phyloP scores from a whole-genome alignment of 768 basidiomycete species.

The Paxillus involutus region DNA sequence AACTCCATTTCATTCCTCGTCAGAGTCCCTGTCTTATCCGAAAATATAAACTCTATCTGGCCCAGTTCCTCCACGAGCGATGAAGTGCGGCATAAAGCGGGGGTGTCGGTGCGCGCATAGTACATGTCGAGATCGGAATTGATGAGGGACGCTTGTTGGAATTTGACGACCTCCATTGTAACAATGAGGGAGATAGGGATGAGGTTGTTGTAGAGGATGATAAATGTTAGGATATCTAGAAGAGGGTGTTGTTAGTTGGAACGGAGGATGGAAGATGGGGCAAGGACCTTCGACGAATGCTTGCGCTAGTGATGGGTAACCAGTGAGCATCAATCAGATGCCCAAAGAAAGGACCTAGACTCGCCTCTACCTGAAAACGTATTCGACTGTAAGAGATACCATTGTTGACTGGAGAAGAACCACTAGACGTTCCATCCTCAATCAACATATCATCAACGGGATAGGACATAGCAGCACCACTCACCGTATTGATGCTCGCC shows the following conservation, averaged over 20 bases:
- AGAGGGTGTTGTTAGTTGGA: constrained; percentile 13
- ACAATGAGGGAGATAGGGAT: constrained; percentile 99
- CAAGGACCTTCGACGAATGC: constrained; percentile 79
- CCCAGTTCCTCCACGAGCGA: constrained; percentile 98
- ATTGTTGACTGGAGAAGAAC: constrained; percentile 84
- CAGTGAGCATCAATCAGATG: not conserved
- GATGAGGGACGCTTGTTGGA: constrained; percentile 95
- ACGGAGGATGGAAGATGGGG: not conserved
- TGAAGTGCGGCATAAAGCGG: constrained; percentile 96
- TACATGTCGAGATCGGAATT: constrained; percentile 99
- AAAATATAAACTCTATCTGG: constrained; percentile 96
- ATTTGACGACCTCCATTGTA: constrained; percentile 99
- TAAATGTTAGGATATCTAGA: constrained; percentile 93
- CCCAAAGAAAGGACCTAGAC: constrained; percentile 15
- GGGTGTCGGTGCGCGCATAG: constrained; percentile 90
- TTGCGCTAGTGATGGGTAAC: constrained; percentile 46
- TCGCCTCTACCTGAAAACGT: constrained; percentile 64
- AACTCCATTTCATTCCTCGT: constrained; percentile 99
- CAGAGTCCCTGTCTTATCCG: constrained; percentile 92
- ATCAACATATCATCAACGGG: not conserved
- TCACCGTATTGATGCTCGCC: constrained; percentile 77
- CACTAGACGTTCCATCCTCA: constrained; percentile 44
- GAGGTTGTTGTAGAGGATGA: constrained; percentile 98
- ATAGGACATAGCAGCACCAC: constrained; percentile 18
- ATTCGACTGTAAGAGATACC: constrained; percentile 79